Evolutionary conservation across 495 filamentous ascomycete genomes (phyloP).

Genomic region (Penicillium antarcticum): DNA sequence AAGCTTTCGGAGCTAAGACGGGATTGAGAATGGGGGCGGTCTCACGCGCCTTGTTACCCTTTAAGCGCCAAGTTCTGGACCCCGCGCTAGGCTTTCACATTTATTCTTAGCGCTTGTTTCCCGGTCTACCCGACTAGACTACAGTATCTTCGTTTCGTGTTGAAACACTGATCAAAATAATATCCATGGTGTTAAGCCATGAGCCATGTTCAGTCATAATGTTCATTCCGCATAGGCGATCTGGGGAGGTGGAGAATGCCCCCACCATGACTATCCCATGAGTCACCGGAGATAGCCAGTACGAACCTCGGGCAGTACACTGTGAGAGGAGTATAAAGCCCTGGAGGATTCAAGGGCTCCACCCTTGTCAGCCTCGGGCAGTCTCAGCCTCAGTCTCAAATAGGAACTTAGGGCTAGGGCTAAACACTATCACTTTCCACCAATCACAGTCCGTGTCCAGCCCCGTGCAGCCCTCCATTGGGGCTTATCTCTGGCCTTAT

Average conservation of each 20-base stretch:
- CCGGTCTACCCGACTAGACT: neutral
- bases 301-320: too few species aligned
- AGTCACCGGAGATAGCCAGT: conserved; percentile 11
- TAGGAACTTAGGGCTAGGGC: conserved; percentile 24
- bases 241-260: conserved; percentile 18
- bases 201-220: neutral
- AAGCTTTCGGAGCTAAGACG: neutral
- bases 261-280: conserved; percentile 14
- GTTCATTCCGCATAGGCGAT: neutral
- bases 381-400: neutral
- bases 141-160: too few species aligned
- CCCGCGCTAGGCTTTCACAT: conserved; percentile 11
- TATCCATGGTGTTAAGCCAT: too few species aligned
- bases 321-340: too few species aligned
- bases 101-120: too few species aligned
- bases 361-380: neutral
- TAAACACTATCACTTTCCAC: conserved; percentile 6
- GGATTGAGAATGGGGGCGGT: neutral
- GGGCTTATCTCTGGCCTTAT: conserved; percentile 18
- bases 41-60: conserved; percentile 10
- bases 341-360: too few species aligned
- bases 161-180: too few species aligned
- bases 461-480: conserved; percentile 15
- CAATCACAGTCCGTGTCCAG: conserved; percentile 16
- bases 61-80: conserved; percentile 20